phyloP scores from a whole-genome alignment of 192 early-diverging fungal species.

The Mycoemilia scoparia region DNA sequence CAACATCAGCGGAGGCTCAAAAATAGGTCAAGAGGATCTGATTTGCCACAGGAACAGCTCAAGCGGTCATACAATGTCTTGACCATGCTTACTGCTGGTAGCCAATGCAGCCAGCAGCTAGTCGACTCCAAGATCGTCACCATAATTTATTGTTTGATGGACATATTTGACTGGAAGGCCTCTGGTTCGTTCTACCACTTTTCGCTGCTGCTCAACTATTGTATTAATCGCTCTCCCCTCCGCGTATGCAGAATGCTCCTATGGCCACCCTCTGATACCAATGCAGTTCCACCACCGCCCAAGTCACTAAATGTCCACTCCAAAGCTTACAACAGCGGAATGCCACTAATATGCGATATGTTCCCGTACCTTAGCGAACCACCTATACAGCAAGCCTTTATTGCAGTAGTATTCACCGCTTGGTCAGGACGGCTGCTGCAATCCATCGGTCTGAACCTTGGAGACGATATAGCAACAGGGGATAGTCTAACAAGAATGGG shows the following conservation, averaged over 20 bases:
- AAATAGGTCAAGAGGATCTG: too few species aligned
- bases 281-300: too few species aligned
- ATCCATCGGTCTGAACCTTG: conserved; percentile 17
- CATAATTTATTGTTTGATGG: conserved; percentile 25
- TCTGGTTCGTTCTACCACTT: conserved; percentile 29
- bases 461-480: conserved; percentile 19
- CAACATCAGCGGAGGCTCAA: too few species aligned
- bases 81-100: conserved; percentile 21
- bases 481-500: conserved; percentile 27
- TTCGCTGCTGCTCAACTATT: conserved; percentile 26
- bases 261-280: conserved; percentile 23
- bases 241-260: conserved; percentile 18
- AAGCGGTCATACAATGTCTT: conserved; percentile 23
- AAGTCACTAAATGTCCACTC: too few species aligned
- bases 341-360: conserved; percentile 27
- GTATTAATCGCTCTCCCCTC: conserved; percentile 20
- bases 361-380: conserved; percentile 26
- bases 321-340: conserved; percentile 16
- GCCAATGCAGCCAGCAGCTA: conserved; percentile 14
- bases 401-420: conserved; percentile 25
- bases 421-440: conserved; percentile 27
- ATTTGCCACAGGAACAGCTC: too few species aligned
- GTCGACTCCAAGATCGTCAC: conserved; percentile 23
- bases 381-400: conserved; percentile 24
- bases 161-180: conserved; percentile 24